A percentile compares a stretch with the other conserved stretches of the same genome.
phyloP scores from a whole-genome alignment of 2,329 filamentous ascomycete genomes.

The Fusarium albidum region DNA sequence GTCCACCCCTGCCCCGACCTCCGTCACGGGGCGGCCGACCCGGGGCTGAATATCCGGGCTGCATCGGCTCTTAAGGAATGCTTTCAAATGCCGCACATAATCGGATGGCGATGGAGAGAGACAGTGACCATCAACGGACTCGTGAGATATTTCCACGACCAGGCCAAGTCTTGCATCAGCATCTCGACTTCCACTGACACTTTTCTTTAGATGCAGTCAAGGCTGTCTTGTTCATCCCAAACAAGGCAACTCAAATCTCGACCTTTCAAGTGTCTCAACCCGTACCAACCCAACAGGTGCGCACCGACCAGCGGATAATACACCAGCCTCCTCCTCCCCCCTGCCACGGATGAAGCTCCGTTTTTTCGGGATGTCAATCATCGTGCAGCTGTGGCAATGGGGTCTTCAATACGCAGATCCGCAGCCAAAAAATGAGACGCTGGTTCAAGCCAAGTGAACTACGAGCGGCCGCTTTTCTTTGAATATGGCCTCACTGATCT shows the following conservation, averaged over 20 bases:
- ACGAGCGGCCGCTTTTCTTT: slow-evolving; percentile 30
- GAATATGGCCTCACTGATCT: slow-evolving; percentile 40
- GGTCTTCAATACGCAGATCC: slow-evolving; percentile 22
- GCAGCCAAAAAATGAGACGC: slow-evolving; percentile 8
- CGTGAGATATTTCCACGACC: neutral
- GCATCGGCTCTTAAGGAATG: slow-evolving; percentile 25
- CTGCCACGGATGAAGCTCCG: slow-evolving; percentile 29
- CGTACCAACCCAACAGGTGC: neutral
- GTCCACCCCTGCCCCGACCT: slow-evolving; percentile 33
- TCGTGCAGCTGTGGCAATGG: slow-evolving; percentile 33
- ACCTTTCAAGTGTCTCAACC: neutral
- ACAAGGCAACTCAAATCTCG: neutral
- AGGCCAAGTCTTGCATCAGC: no score
- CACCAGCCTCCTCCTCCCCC: slow-evolving; percentile 6
- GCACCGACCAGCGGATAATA: slow-evolving; percentile 1
- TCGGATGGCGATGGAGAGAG: slow-evolving; percentile 7
- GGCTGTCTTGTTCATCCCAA: no score
- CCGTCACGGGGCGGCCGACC: slow-evolving; percentile 33
- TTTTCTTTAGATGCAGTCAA: neutral
- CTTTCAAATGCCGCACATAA: slow-evolving; percentile 6
- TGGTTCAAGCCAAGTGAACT: slow-evolving; percentile 19
- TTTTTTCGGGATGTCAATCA: slow-evolving; percentile 18
- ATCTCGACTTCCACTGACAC: no score
- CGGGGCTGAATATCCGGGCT: slow-evolving; percentile 25
- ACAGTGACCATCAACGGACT: neutral